phyloP scores from a whole-genome alignment of 352 stramenopile species.

The Globisporangium barbulae region DNA sequence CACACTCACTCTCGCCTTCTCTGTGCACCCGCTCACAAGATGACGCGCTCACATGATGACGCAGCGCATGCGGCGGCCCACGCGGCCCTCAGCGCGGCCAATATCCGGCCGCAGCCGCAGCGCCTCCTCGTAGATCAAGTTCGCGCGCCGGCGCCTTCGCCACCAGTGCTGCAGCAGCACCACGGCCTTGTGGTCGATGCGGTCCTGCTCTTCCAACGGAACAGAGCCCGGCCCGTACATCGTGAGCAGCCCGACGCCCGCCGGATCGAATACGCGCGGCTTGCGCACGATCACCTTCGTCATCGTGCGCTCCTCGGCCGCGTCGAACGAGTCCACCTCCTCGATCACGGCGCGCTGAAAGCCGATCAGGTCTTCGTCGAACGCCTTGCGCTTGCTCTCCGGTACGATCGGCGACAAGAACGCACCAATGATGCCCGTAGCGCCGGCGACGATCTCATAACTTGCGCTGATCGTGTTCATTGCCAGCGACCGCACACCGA shows the following conservation, averaged over 20 bases:
- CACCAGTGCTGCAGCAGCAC: conserved; percentile 84
- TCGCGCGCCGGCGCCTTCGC: conserved; percentile 64
- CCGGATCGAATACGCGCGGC: conserved; percentile 74
- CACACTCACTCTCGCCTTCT: neutral
- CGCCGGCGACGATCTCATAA: conserved; percentile 85
- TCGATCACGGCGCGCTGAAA: conserved; percentile 88
- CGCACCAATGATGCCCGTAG: conserved; percentile 72
- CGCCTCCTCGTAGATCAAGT: conserved; percentile 57
- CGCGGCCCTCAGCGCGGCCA: conserved; percentile 23
- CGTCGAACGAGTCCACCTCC: conserved; percentile 85
- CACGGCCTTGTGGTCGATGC: conserved; percentile 79
- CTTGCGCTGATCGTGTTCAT: conserved; percentile 90
- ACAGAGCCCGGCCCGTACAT: conserved; percentile 85
- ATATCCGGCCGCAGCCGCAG: conserved; percentile 54
- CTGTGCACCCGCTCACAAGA: conserved; percentile 17
- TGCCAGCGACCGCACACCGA: conserved; percentile 78
- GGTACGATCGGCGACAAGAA: conserved; percentile 66
- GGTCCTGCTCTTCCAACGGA: conserved; percentile 86
- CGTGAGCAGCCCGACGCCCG: conserved; percentile 70
- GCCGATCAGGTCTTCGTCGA: conserved; percentile 79
- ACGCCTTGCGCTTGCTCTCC: conserved; percentile 67
- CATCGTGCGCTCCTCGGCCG: conserved; percentile 84
- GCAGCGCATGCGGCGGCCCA: conserved; percentile 21
- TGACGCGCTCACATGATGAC: conserved; percentile 19
- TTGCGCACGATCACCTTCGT: conserved; percentile 85